phyloP scores from a whole-genome alignment of 2,329 filamentous ascomycete species.

The Trichoderma sp. region DNA sequence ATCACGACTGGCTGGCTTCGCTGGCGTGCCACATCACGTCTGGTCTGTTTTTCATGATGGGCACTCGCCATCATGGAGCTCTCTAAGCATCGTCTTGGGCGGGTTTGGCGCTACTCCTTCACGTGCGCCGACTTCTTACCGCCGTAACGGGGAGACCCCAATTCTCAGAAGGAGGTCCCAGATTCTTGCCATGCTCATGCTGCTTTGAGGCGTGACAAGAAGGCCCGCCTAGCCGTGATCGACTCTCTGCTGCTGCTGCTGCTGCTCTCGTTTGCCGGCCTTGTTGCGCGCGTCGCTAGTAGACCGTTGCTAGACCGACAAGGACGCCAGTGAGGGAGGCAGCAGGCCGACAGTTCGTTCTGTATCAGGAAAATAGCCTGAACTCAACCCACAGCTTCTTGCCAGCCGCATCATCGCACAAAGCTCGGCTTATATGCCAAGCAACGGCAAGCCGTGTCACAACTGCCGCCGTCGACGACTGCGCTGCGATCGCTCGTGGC shows the following conservation, averaged over 20 bases:
- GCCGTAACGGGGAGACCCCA: neutral
- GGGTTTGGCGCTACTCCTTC: slow-evolving; percentile 13
- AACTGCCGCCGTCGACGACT: slow-evolving; percentile 43
- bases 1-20: slow-evolving; percentile 20
- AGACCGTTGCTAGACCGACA: slow-evolving; percentile 22
- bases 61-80: slow-evolving; percentile 19
- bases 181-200: slow-evolving; percentile 27
- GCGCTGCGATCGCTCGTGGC: slow-evolving; percentile 63
- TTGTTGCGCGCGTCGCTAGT: slow-evolving; percentile 24
- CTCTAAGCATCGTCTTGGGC: slow-evolving; percentile 17
- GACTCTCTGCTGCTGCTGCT: slow-evolving; percentile 17
- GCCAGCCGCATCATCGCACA: slow-evolving; percentile 28
- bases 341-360: slow-evolving; percentile 6
- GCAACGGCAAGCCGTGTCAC: slow-evolving; percentile 30
- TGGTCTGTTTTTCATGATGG: neutral
- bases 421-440: slow-evolving; percentile 39
- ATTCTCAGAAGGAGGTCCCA: slow-evolving; percentile 2
- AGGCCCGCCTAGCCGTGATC: slow-evolving; percentile 24
- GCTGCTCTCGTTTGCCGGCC: slow-evolving; percentile 18
- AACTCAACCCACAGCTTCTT: slow-evolving; percentile 1
- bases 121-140: slow-evolving; percentile 14
- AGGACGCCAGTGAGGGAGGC: slow-evolving; percentile 11
- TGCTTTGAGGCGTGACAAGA: slow-evolving; percentile 17
- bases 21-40: slow-evolving; percentile 22
- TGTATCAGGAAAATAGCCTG: slow-evolving; percentile 1